These are phyloP conservation scores for Candida boleticola DNA, from an alignment of 805 yeast genomes.

Conservation along the genomic window DNA sequence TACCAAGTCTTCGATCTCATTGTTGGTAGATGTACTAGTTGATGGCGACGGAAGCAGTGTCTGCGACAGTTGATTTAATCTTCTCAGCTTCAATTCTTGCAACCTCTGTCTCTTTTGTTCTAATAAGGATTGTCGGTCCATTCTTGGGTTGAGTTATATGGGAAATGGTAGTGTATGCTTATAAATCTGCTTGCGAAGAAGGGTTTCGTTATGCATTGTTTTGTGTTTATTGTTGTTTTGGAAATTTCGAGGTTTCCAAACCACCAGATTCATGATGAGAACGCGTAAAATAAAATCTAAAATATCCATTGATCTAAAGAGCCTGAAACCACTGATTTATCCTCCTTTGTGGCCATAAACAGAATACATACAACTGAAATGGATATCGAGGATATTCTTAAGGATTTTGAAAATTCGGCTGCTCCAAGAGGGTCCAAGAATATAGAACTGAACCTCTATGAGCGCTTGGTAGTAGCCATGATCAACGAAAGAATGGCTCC, in stretches of 20 bases:
- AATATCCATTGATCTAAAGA: too few species aligned
- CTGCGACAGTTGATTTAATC: constrained; percentile 7
- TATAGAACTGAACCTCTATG: constrained; percentile 35
- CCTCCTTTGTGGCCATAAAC: too few species aligned
- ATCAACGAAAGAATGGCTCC: constrained; percentile 83
- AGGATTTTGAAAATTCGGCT: constrained; percentile 51
- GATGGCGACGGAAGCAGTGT: not conserved
- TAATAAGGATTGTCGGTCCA: constrained; percentile 37
- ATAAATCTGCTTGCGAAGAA: too few species aligned
- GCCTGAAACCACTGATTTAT: too few species aligned
- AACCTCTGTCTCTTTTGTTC: constrained; percentile 40
- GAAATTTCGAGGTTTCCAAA: too few species aligned
- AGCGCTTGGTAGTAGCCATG: constrained; percentile 64
- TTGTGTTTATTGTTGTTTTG: too few species aligned
- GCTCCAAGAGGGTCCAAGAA: constrained; percentile 6
- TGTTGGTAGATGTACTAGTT: too few species aligned
- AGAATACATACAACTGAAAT: constrained; percentile 9
- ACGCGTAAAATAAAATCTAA: too few species aligned
- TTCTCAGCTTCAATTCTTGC: constrained; percentile 21
- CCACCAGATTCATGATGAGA: too few species aligned
- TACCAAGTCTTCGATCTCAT: constrained; percentile 14
- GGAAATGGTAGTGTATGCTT: too few species aligned
- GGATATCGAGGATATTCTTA: constrained; percentile 68
- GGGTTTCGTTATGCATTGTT: too few species aligned
- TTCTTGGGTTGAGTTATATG: constrained; percentile 8